Base-by-base conservation (phyloP, 257 asterid genomes). In the Solanum piurae region DNA sequence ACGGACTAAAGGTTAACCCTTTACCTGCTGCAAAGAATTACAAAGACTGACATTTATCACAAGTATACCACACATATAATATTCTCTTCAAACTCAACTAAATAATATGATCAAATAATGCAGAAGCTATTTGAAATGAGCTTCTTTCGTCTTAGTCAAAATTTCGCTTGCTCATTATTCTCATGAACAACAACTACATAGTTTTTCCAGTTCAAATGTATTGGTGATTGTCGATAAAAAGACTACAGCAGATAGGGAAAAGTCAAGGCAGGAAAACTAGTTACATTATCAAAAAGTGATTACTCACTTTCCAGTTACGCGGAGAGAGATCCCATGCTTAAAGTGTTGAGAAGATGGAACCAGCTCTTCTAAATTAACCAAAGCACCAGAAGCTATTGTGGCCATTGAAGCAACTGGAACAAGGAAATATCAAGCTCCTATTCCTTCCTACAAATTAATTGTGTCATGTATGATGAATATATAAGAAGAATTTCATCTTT, bases 231-330 rank as follows among this genome's bases (percentile, higher is more conserved):
- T 74, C 37, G 2, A 74, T 74, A 74, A 36, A 74, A 36, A 13
- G 75, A 83, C 44, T 21, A 20, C 11, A 55, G 9, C 86, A 33
- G 20, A 36, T 34, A 7, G n/a, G 18, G 18, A 60, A 55, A 10
- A 42, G 33, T 5, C 9, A 55, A 66, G 80, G 33, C 40, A 52
- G 76, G 71, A 85, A 38, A 25, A 64, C 27, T 38, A 85, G 31
- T 27, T 8, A 27, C 4, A 31, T 72, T 49, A 37, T 71, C 14
- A 73, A n/a, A 36, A 12, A 42, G 27, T 74, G 83, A 88, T 79
- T 29, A 91, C 96, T 69, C 62, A 97, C 99, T 92, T 97, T 91
- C 98, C 99, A 74, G 95, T 97, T 6, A 97, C 96, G 86, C 99
- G 93, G 88, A 95, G 85, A 1, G 99, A 93, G 29, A 93, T 93